Evolutionary conservation across 2,329 filamentous ascomycete species (phyloP).

Genomic region (Hypoxylon sp.): DNA sequence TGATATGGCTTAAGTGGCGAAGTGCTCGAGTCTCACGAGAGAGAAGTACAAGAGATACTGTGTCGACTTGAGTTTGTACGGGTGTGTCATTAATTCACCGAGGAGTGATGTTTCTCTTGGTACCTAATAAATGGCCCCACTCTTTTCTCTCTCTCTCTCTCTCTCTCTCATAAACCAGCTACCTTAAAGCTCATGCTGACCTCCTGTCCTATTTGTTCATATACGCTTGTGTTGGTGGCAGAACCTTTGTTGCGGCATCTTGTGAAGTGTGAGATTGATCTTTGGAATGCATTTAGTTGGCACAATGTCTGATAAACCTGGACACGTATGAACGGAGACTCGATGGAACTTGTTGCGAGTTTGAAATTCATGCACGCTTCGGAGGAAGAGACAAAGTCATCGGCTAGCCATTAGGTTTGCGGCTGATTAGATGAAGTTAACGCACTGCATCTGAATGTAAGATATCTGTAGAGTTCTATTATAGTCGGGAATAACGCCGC

Average conservation of each 20-base stretch:
- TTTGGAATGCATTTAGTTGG: not conserved
- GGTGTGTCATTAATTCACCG: too few relatives aligned
- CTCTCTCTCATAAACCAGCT: too few relatives aligned
- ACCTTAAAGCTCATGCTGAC: not conserved
- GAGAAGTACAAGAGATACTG: not conserved
- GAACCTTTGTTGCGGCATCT: not conserved
- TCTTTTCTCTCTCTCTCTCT: too few relatives aligned
- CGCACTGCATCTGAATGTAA: conserved; percentile 4
- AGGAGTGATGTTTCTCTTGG: too few relatives aligned
- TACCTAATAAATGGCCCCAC: too few relatives aligned
- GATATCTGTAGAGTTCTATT: conserved; percentile 29
- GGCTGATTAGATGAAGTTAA: not conserved
- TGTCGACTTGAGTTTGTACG: not conserved
- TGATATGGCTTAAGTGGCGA: not conserved
- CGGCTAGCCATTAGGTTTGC: not conserved
- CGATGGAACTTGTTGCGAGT: not conserved
- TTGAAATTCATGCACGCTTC: not conserved
- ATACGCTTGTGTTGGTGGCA: not conserved
- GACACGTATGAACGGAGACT: too few relatives aligned
- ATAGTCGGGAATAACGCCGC: conserved; percentile 46
- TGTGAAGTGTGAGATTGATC: not conserved
- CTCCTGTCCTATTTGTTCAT: not conserved
- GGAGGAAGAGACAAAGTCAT: not conserved
- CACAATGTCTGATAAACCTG: not conserved
- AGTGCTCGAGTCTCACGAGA: not conserved